These are phyloP conservation scores for Metschnikowia lochheadii DNA, from an alignment of 805 yeast genomes.

Conservation along the genomic window DNA sequence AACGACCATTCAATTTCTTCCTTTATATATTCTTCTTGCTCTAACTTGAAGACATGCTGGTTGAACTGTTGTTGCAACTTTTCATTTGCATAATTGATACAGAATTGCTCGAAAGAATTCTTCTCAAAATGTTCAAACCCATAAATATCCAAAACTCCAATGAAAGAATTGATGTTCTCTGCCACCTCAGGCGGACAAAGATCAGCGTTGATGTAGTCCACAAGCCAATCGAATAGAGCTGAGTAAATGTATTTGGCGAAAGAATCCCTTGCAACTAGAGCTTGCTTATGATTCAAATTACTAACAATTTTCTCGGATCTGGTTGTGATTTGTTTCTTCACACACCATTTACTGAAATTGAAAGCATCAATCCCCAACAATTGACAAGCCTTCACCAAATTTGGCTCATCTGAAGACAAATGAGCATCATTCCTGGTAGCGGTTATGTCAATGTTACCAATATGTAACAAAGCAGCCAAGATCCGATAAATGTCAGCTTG, in stretches of 20 bases:
- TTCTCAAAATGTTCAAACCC: conserved; percentile 95
- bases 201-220: conserved; percentile 73
- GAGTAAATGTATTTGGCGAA: conserved; percentile 92
- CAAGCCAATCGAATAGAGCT: conserved; percentile 93
- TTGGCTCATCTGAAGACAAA: conserved; percentile 82
- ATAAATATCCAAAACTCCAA: conserved; percentile 95
- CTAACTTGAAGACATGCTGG: conserved; percentile 94
- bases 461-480: conserved; percentile 83
- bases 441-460: conserved; percentile 86
- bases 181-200: conserved; percentile 72
- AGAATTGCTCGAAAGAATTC: conserved; percentile 95
- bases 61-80: conserved; percentile 96
- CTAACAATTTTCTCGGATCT: conserved; percentile 88
- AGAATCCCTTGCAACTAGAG: conserved; percentile 92
- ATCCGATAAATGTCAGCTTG: conserved; percentile 72
- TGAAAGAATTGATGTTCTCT: conserved; percentile 61
- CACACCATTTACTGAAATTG: conserved; percentile 82
- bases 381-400: conserved; percentile 74
- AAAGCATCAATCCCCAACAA: conserved; percentile 74
- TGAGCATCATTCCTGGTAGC: conserved; percentile 83
- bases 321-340: conserved; percentile 88
- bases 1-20: conserved; percentile 97
- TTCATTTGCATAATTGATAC: conserved; percentile 96
- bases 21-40: conserved; percentile 88
- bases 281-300: conserved; percentile 76